A percentile compares a stretch with the other conserved stretches of the same genome.
These are phyloP conservation scores for Nepenthes gracilis DNA, from an alignment of 148 eudicot species.

Conservation along the genomic window DNA sequence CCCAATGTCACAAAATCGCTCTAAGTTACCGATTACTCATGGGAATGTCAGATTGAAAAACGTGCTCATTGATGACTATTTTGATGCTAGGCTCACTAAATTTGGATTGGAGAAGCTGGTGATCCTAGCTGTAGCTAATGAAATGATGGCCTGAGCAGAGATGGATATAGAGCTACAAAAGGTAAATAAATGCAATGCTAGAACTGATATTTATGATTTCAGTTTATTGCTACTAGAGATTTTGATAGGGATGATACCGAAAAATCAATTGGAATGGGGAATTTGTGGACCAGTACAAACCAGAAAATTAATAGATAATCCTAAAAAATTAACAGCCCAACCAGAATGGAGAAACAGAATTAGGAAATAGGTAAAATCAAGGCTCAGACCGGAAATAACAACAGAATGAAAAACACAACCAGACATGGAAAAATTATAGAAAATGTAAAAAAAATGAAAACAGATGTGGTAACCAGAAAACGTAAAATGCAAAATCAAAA, in stretches of 20 bases:
- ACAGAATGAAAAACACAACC: too few species aligned
- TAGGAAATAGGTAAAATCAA: too few species aligned
- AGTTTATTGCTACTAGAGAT: conserved; percentile 80
- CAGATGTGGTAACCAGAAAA: too few species aligned
- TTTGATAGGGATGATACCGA: conserved; percentile 72
- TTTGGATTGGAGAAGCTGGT: conserved; percentile 78
- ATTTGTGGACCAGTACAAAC: conserved; percentile 29
- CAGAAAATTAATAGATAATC: too few species aligned
- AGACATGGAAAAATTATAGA: too few species aligned
- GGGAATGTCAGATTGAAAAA: conserved; percentile 75
- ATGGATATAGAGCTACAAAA: conserved; percentile 83
- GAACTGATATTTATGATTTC: conserved; percentile 84
- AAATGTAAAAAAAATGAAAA: too few species aligned
- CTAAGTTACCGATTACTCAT: conserved; percentile 68
- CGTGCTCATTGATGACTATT: conserved; percentile 77
- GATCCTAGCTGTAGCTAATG: conserved; percentile 72
- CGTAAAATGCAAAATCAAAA: too few species aligned
- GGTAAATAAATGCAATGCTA: conserved; percentile 74
- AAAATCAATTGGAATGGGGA: conserved; percentile 52
- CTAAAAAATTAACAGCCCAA: too few species aligned
- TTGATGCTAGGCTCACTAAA: conserved; percentile 72
- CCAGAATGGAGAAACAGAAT: too few species aligned
- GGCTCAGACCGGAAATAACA: too few species aligned
- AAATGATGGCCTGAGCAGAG: conserved; percentile 61
- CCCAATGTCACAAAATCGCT: conserved; percentile 86